Percentiles rank a stretch among this genome's conserved stretches.
phyloP scores from a whole-genome alignment of 257 asterid species.

The Solanum chilense region DNA sequence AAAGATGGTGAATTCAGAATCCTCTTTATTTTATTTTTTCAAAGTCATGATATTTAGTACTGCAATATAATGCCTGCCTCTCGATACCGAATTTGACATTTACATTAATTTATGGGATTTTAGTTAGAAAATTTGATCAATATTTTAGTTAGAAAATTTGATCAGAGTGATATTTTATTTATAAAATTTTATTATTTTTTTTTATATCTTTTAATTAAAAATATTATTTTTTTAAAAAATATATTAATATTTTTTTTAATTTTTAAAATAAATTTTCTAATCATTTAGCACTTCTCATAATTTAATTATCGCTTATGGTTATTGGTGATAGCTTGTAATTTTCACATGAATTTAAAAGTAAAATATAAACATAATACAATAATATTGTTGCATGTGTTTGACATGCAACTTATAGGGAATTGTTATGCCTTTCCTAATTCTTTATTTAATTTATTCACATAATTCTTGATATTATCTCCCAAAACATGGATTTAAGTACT shows the following conservation, averaged over 20 bases:
- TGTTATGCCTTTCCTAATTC: not conserved
- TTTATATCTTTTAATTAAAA: no score
- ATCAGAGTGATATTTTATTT: no score
- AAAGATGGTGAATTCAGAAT: not conserved
- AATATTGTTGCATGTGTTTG: not conserved
- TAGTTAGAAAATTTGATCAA: no score
- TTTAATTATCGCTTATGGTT: not conserved
- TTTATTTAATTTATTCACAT: not conserved
- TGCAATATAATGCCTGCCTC: not conserved
- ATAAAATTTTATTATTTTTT: no score
- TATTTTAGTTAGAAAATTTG: no score
- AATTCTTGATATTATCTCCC: not conserved
- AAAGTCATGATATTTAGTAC: not conserved
- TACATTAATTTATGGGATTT: not conserved
- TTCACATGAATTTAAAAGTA: not conserved
- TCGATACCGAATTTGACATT: not conserved
- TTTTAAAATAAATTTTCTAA: no score
- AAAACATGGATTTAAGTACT: not conserved
- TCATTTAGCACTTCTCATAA: no score
- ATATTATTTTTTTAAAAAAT: no score
- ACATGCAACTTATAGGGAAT: not conserved
- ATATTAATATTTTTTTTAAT: no score
- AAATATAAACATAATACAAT: not conserved
- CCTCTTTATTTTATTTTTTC: not conserved
- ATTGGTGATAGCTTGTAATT: not conserved